These are phyloP conservation scores for Citrus maxima DNA, from an alignment of 345 rosid genomes.

Conservation along the genomic window DNA sequence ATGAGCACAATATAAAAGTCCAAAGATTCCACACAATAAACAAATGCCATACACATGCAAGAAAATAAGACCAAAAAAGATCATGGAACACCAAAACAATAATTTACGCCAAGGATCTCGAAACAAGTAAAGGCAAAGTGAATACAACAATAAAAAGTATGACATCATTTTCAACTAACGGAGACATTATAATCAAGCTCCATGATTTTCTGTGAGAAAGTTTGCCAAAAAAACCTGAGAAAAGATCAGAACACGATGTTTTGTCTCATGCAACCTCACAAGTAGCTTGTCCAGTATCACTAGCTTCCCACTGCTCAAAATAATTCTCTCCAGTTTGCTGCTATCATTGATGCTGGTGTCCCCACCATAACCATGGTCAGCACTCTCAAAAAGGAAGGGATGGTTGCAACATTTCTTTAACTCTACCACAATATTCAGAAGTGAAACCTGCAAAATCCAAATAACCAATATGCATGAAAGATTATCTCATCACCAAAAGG, in stretches of 20 bases:
- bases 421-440: constrained; percentile 97
- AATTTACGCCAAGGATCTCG: not conserved
- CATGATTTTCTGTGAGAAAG: not conserved
- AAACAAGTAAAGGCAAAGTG: not conserved
- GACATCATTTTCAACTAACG: constrained; percentile 9
- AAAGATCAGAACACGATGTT: constrained; percentile 95
- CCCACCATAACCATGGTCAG: constrained; percentile 99
- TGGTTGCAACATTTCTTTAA: constrained; percentile 99
- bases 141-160: not conserved
- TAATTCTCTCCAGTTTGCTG: constrained; percentile 86
- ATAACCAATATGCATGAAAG: not conserved
- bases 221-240: constrained; percentile 71
- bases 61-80: not conserved
- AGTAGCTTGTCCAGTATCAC: constrained; percentile 97
- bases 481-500: no score
- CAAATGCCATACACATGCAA: not conserved
- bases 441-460: constrained; percentile 68
- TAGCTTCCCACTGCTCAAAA: constrained; percentile 96
- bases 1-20: not conserved
- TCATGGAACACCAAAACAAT: not conserved
- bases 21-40: not conserved
- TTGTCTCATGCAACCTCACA: constrained; percentile 89
- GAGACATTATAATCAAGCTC: not conserved
- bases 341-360: constrained; percentile 51
- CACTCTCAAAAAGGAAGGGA: constrained; percentile 99